phyloP scores from a whole-genome alignment of 345 rosid species.

The Kandelia obovata region DNA sequence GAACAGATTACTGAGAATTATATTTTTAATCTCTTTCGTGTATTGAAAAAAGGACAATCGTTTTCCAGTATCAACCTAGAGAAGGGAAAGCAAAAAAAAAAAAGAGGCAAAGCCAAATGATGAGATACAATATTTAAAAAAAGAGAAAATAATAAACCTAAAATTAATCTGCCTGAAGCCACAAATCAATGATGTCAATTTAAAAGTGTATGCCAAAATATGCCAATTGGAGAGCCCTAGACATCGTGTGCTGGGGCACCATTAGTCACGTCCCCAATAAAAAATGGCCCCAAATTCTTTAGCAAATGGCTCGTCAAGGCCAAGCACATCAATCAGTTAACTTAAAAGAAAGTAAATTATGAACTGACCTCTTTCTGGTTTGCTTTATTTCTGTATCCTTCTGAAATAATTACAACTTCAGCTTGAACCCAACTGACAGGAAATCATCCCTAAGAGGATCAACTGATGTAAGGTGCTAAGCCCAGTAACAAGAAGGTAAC shows the following conservation, averaged over 20 bases:
- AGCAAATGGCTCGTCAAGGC: too few relatives aligned
- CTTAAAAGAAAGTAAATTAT: background rate
- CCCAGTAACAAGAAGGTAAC: background rate
- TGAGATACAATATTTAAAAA: too few relatives aligned
- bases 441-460: constrained; percentile 49
- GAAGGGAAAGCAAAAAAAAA: background rate
- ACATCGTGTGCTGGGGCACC: too few relatives aligned
- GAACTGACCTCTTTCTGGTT: background rate
- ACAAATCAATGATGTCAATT: too few relatives aligned
- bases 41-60: too few relatives aligned
- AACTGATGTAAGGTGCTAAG: background rate
- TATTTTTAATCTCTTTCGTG: too few relatives aligned
- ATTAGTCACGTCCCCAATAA: too few relatives aligned
- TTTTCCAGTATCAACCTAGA: background rate
- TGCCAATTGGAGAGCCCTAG: too few relatives aligned
- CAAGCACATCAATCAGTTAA: background rate
- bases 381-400: background rate
- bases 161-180: too few relatives aligned
- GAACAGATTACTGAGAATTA: background rate
- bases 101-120: background rate
- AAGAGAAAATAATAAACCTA: too few relatives aligned
- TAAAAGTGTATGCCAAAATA: too few relatives aligned
- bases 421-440: constrained; percentile 54
- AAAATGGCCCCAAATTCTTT: too few relatives aligned
- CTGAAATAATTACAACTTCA: constrained; percentile 36